Percentiles rank a stretch among this genome's conserved stretches.
Conservation (phyloP, 2,329 filamentous ascomycete genomes). For the Neonectria sp. region DNA sequence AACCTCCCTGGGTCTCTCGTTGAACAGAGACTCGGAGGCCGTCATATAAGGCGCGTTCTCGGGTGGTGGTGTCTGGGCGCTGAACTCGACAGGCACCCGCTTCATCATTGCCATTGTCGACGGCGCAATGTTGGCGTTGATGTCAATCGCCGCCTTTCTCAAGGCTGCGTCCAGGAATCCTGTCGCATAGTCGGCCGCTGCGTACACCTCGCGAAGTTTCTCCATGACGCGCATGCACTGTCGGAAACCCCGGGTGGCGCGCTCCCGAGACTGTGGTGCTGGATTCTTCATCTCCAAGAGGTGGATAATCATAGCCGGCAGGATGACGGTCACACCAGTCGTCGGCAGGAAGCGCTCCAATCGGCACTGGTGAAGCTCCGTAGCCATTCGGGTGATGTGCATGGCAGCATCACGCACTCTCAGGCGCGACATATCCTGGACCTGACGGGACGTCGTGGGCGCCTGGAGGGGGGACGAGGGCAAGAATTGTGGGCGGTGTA, state of each 20-base stretch:
- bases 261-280: conserved; percentile 78
- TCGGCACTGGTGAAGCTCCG: conserved; percentile 79
- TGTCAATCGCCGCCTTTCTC: conserved; percentile 85
- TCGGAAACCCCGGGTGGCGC: conserved; percentile 85
- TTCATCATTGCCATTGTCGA: conserved; percentile 55
- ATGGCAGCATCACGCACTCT: conserved; percentile 88
- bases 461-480: conserved; percentile 75
- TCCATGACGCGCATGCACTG: conserved; percentile 95
- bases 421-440: conserved; percentile 86
- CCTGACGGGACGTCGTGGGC: conserved; percentile 72
- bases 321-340: conserved; percentile 89
- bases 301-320: conserved; percentile 95
- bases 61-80: conserved; percentile 67
- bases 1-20: conserved; percentile 48
- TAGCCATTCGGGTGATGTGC: conserved; percentile 88
- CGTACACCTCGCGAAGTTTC: conserved; percentile 88
- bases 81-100: conserved; percentile 55
- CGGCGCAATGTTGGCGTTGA: conserved; percentile 60
- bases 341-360: conserved; percentile 88
- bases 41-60: conserved; percentile 64
- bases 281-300: conserved; percentile 92
- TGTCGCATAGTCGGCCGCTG: conserved; percentile 95
- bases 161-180: conserved; percentile 95
- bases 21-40: conserved; percentile 57
- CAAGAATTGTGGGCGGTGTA: conserved; percentile 92